Evolutionary conservation across 805 yeast genomes (phyloP), one percentile per base, ranked within the genome.

Genomic region (Myxozyma monticola): DNA sequence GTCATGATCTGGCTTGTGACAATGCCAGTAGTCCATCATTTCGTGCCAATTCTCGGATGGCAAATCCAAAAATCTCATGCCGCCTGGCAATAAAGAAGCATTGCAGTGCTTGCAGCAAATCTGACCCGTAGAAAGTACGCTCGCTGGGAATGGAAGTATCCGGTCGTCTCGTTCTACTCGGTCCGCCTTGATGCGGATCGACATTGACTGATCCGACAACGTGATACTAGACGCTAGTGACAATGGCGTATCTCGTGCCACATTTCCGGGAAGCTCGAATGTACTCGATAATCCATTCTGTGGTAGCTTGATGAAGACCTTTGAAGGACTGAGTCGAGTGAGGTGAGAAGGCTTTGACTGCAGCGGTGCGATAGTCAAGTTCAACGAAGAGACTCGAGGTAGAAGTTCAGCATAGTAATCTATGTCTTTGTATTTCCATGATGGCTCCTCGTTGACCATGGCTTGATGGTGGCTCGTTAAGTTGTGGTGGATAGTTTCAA

Each of bases 11-110:
- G 76, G 76, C 48, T 71, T 71, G 49, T 91, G 97, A 64, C 99
- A 91, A 65, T 91, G 97, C 99, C 99, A 91, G 58, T 85, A 85
- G 50, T 91, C 98, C 95, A 91, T 85, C 77, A 93, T 71, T 65
- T 91, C 99, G 12, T 84, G 80, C 99, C 99, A 91, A 42, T 80
- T 72, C 62, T 89, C 97, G 1, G 95, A 85, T 0, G 99, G 99
- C 82, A 91, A 78, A 33, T 86, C 86, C 25, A 54, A 37, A 21
- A 41, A 54, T 20, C 42, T 63, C 60, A 66, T 12, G 7, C 30
- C 65, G 5, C 29, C 22, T 6, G 37, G 20, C 2, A 56, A 17
- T 18, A 48, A n/a, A 4, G 14, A 22, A 3, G 22, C 15, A 1
- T 37, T 24, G 45, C 61, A 59, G 12, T 29, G 15, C 2, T 36